Evolutionary conservation across 768 basidiomycete species (phyloP), one percentile per base, ranked within the genome.

Genomic region (Boletales sp.): DNA sequence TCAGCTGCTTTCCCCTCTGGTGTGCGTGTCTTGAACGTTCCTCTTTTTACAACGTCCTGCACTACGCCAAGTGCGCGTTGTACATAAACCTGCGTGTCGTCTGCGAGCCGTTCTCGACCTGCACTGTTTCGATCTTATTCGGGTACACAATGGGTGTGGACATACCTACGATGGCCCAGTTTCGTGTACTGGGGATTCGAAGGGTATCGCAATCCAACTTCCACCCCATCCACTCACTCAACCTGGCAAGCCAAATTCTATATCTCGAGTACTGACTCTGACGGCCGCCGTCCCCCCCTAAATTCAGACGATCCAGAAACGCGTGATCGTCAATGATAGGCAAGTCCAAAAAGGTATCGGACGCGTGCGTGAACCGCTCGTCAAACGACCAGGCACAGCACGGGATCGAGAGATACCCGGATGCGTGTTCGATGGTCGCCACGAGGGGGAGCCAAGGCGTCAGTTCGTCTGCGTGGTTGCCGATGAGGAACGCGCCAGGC

Each of bases 391-490:
- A 87, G n/a, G 87, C 72, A 68, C 94, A 97, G 63, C 95, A 97
- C 0, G 95, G 95, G 47, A 98, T 91, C 6, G 79, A 86, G 39
- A 91, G 66, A 58, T 88, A 89, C 5, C 87, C 89, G 0, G 82
- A 79, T 0, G 83, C 80, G 4, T 63, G 58, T 31, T 76, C 69
- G 13, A 85, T 55, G 1, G 86, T 83, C 0, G 93, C 80, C 6
- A 97, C 71, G 2, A 97, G 77, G 0, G 95, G 91, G 0, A 93
- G 66, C 94, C 94, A 98, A 0, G 95, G 95, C 19, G 94, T 94
- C 15, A 98, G 74, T 59, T 98, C 95, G 70, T 98, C 95, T 0
- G 94, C 88, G 66, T 98, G 95, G 70, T 97, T 97, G 9, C 90
- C 93, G 43, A 98, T 87, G 50, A 98, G 69, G 69, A 97, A 98